Percentiles rank a stretch among this genome's conserved stretches.
phyloP scores from a whole-genome alignment of 1,139 yeast genomes.

The Candida sp. region DNA sequence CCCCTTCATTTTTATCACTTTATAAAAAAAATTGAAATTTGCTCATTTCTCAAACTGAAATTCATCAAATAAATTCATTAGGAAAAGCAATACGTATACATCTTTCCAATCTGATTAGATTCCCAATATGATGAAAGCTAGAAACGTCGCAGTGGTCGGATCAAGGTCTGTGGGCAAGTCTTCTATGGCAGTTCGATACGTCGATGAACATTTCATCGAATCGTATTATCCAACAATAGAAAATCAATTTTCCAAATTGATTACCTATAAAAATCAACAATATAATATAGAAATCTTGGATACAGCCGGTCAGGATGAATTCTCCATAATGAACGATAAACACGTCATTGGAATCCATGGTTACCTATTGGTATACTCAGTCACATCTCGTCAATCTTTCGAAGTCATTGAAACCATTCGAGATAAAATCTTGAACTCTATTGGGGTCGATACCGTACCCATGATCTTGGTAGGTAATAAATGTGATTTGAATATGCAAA shows the following conservation, averaged over 20 bases:
- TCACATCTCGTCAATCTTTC: slow-evolving; percentile 75
- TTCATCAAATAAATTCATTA: no score
- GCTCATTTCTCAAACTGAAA: no score
- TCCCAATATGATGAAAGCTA: slow-evolving; percentile 42
- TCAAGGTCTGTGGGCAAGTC: slow-evolving; percentile 90
- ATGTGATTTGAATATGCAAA: slow-evolving; percentile 61
- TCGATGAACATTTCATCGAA: slow-evolving; percentile 86
- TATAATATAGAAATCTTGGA: slow-evolving; percentile 86
- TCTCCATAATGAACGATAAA: slow-evolving; percentile 78
- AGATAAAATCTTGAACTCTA: slow-evolving; percentile 77
- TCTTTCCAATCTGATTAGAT: no score
- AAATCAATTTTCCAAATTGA: slow-evolving; percentile 76
- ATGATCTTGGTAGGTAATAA: slow-evolving; percentile 86
- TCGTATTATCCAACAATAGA: slow-evolving; percentile 92
- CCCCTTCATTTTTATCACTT: no score
- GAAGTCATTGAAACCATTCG: slow-evolving; percentile 75
- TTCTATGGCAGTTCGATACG: slow-evolving; percentile 81
- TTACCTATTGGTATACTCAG: slow-evolving; percentile 77
- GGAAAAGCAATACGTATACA: no score
- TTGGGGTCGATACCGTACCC: slow-evolving; percentile 73
- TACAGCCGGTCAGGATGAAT: slow-evolving; percentile 96
- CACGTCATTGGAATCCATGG: slow-evolving; percentile 86
- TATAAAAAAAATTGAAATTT: no score
- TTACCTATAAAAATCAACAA: slow-evolving; percentile 69
- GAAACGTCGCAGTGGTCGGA: slow-evolving; percentile 88